Evolutionary conservation across 2,329 filamentous ascomycete species (phyloP), one percentile per base, ranked within the genome.

Genomic region (Aspergillus ochraceoroseus): DNA sequence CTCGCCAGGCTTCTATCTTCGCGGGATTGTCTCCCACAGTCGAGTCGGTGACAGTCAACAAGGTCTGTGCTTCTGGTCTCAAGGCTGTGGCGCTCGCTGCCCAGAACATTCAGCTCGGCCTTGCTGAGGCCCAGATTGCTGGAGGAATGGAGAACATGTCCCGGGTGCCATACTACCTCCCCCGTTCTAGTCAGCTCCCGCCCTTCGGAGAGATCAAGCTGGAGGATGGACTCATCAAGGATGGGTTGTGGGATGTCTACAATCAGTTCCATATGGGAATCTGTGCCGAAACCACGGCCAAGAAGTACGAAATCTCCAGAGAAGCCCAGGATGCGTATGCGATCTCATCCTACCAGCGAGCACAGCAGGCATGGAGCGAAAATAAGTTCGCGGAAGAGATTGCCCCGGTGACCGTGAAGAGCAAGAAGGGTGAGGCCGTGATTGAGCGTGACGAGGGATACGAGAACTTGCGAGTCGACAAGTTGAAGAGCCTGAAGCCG

Each of bases 61-160:
- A 98, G 70, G 92, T 98, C 45, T 98, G 92, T 71, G 85, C 92
- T 3, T 95, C 89, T 0, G 92, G 92, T 4, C 73, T 98, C 51
- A 98, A 98, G 67, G 85, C 92, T 1, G 88, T 96, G 3, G 81
- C 78, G 14, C 77, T 96, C 30, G 92, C 90, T 1, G 90, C 90
- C 1, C 87, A 95, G 60, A 92, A 94, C 59, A 95, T 96, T 55
- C 87, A 95, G 67, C 77, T 98, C 7, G 90, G 92, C 4, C 75
- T 94, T 7, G 79, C 87, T 11, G 86, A 94, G 57, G 89, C 85
- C 0, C 85, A 94, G 63, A 75, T 96, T 5, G 92, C 92, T 1
- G 92, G 92, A 47, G 92, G 92, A 38, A 95, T 98, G 85, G 92
- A 98, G 71, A 95, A 87, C 67, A 98, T 98, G 92, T 87, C 86